These are phyloP conservation scores for Colletotrichum agaves DNA, from an alignment of 2,329 filamentous ascomycete genomes.

Conservation along the genomic window DNA sequence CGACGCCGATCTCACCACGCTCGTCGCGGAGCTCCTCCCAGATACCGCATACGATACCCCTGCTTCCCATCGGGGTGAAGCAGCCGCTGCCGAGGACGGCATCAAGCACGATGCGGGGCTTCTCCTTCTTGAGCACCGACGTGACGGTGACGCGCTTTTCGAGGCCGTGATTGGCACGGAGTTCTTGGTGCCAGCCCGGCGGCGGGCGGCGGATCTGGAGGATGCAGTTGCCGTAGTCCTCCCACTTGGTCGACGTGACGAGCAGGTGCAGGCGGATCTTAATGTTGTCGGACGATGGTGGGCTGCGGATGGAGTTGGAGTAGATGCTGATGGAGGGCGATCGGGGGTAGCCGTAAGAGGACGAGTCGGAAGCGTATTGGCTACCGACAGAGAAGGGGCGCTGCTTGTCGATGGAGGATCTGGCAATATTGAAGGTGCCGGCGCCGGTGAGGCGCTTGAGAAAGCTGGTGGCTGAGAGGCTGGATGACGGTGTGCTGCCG, in stretches of 20 bases:
- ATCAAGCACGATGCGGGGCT: conserved; percentile 77
- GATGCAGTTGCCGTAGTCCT: conserved; percentile 86
- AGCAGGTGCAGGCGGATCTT: conserved; percentile 89
- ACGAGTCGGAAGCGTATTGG: conserved; percentile 69
- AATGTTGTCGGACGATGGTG: conserved; percentile 79
- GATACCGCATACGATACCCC: conserved; percentile 88
- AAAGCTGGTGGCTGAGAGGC: conserved; percentile 77
- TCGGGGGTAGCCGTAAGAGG: conserved; percentile 59
- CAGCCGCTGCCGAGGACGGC: conserved; percentile 86
- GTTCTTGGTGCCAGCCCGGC: conserved; percentile 67
- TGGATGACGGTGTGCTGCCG: conserved; percentile 69
- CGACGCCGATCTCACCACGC: conserved; percentile 64
- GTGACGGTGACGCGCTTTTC: conserved; percentile 89
- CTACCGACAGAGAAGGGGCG: conserved; percentile 64
- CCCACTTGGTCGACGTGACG: conserved; percentile 83
- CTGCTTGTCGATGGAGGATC: conserved; percentile 75
- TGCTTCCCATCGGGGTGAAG: conserved; percentile 84
- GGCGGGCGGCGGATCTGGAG: conserved; percentile 85
- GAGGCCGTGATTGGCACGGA: conserved; percentile 70
- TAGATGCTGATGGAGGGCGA: conserved; percentile 68
- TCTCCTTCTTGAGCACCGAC: conserved; percentile 72
- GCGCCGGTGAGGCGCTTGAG: conserved; percentile 80
- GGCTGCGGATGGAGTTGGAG: conserved; percentile 60
- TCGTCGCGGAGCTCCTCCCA: conserved; percentile 81
- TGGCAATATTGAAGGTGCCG: conserved; percentile 82